Conservation (phyloP, 208 protist genomes). For the Trypanosoma boissoni region DNA sequence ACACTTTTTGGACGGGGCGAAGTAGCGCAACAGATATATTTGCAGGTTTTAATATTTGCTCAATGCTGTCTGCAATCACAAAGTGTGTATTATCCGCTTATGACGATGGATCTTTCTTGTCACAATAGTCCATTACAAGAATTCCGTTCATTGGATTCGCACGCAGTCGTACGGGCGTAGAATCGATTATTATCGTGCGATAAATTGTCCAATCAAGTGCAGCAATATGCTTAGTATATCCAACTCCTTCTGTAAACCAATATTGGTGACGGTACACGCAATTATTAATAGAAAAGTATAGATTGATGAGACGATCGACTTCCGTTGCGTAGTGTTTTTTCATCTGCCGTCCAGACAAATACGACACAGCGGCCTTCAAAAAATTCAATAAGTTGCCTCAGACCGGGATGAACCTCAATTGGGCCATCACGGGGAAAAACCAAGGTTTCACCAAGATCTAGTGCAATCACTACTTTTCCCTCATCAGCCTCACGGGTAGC, state of each 20-base stretch:
- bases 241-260: slow-evolving; percentile 25
- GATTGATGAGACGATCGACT: slow-evolving; percentile 25
- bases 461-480: slow-evolving; percentile 62
- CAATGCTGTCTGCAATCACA: slow-evolving; percentile 32
- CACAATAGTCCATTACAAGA: slow-evolving; percentile 28
- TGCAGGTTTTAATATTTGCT: slow-evolving; percentile 19
- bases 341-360: slow-evolving; percentile 71
- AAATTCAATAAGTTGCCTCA: slow-evolving; percentile 42
- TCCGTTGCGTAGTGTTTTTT: slow-evolving; percentile 56
- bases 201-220: slow-evolving; percentile 25
- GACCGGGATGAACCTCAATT: slow-evolving; percentile 53
- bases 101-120: not conserved
- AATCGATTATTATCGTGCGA: slow-evolving; percentile 28
- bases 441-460: slow-evolving; percentile 85
- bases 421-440: slow-evolving; percentile 53
- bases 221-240: slow-evolving; percentile 28
- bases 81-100: slow-evolving; percentile 28
- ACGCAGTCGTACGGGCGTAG: slow-evolving; percentile 27
- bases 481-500: slow-evolving; percentile 35
- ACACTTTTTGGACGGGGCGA: slow-evolving; percentile 17
- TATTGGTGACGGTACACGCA: slow-evolving; percentile 28
- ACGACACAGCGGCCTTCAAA: slow-evolving; percentile 56
- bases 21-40: slow-evolving; percentile 20
- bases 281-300: slow-evolving; percentile 23
- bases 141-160: slow-evolving; percentile 26